These are phyloP conservation scores for Paralagenidium karlingii DNA, from an alignment of 352 stramenopile species.

Conservation along the genomic window DNA sequence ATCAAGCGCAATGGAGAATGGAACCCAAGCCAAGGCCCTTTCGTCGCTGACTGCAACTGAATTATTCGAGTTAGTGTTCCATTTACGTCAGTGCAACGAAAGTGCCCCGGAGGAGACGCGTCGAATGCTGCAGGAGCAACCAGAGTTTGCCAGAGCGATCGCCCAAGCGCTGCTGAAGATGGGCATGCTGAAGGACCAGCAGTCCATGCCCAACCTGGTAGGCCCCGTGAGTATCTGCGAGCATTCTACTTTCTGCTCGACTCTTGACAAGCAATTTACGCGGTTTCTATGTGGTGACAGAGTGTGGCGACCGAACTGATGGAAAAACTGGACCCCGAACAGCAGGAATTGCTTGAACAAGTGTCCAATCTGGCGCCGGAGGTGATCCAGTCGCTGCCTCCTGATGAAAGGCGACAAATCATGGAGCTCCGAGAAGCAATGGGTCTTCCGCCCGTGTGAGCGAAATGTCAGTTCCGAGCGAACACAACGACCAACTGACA, in stretches of 20 bases:
- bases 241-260: no score
- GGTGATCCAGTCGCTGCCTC: constrained; percentile 64
- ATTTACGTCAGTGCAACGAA: constrained; percentile 73
- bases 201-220: no score
- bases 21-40: constrained; percentile 21
- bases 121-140: constrained; percentile 55
- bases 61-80: constrained; percentile 66
- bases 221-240: no score
- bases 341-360: constrained; percentile 67
- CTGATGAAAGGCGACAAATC: constrained; percentile 60
- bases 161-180: constrained; percentile 63
- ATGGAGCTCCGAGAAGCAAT: constrained; percentile 76
- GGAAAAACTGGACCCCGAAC: constrained; percentile 57
- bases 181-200: no score
- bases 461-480: no score
- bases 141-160: constrained; percentile 56
- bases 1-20: constrained; percentile 3
- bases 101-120: constrained; percentile 55
- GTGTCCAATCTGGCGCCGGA: constrained; percentile 70
- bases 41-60: constrained; percentile 33
- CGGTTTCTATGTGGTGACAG: background rate
- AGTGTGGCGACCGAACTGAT: no score
- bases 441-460: constrained; percentile 51
- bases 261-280: no score
- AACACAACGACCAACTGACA: no score